A percentile compares a stretch with the other conserved stretches of the same genome.
phyloP scores from a whole-genome alignment of 2,329 filamentous ascomycete species.

The Claviceps sp. region DNA sequence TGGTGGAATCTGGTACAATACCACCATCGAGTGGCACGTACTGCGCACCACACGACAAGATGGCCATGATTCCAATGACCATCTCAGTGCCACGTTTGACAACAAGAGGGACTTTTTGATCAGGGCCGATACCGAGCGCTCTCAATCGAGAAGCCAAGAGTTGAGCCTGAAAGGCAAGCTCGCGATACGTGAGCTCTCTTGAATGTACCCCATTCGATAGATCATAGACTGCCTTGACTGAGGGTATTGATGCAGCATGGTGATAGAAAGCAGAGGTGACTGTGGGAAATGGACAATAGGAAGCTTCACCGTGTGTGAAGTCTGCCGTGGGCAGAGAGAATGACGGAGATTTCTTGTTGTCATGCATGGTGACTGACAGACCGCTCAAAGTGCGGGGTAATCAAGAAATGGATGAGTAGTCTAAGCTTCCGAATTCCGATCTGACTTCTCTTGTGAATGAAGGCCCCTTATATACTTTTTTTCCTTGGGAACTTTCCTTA shows the following conservation, averaged over 20 bases:
- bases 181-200: conserved; percentile 28
- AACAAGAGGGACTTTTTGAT: conserved; percentile 40
- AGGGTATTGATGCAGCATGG: conserved; percentile 22
- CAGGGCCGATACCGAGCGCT: conserved; percentile 25
- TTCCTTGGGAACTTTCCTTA: conserved; percentile 1
- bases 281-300: conserved; percentile 23
- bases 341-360: conserved; percentile 5
- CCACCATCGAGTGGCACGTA: conserved; percentile 47
- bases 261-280: conserved; percentile 26
- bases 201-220: conserved; percentile 13
- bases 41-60: conserved; percentile 43
- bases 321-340: conserved; percentile 2
- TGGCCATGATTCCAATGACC: conserved; percentile 41
- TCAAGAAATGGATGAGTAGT: conserved; percentile 2
- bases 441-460: conserved; percentile 1
- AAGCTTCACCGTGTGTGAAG: conserved; percentile 7
- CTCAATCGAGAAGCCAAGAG: conserved; percentile 26
- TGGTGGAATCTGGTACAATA: conserved; percentile 32
- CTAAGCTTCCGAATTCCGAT: conserved; percentile 1
- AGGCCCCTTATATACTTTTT: conserved; percentile 9
- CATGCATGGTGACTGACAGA: conserved; percentile 6
- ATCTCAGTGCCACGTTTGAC: conserved; percentile 41
- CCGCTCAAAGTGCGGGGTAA: conserved; percentile 2
- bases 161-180: conserved; percentile 30
- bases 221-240: conserved; percentile 25